These are phyloP conservation scores for Verbena officinalis DNA, from an alignment of 257 asterid species.

Conservation along the genomic window DNA sequence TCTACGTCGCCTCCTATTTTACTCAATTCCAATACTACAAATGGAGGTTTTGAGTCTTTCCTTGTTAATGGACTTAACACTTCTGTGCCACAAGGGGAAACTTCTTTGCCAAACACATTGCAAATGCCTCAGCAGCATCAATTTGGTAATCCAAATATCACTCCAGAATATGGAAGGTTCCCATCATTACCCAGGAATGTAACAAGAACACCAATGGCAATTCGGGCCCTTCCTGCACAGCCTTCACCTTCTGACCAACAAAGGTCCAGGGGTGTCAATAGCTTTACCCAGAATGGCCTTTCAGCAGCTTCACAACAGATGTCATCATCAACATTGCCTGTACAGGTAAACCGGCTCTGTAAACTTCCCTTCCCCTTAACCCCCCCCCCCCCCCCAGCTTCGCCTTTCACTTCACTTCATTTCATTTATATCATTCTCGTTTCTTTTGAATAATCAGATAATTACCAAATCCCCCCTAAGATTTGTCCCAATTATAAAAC, in stretches of 20 bases:
- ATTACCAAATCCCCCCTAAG: too few species aligned
- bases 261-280: constrained; percentile 33
- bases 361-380: background rate
- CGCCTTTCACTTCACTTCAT: too few species aligned
- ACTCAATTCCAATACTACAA: constrained; percentile 29
- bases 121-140: constrained; percentile 56
- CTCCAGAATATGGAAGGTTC: constrained; percentile 51
- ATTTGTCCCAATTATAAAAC: too few species aligned
- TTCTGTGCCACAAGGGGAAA: constrained; percentile 38
- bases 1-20: constrained; percentile 31
- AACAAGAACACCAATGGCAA: constrained; percentile 50
- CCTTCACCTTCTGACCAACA: constrained; percentile 40
- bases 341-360: constrained; percentile 42
- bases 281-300: constrained; percentile 29
- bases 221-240: constrained; percentile 54
- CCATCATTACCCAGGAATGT: constrained; percentile 42
- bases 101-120: constrained; percentile 35
- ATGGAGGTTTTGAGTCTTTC: constrained; percentile 25
- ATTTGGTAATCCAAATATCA: constrained; percentile 38
- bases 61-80: constrained; percentile 34
- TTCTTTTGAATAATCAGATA: background rate
- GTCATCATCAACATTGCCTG: constrained; percentile 30
- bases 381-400: too few species aligned
- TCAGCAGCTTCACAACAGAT: constrained; percentile 43
- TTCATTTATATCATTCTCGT: too few species aligned